These are phyloP conservation scores for Metschnikowia lachancei DNA, from an alignment of 805 yeast genomes.

Conservation along the genomic window DNA sequence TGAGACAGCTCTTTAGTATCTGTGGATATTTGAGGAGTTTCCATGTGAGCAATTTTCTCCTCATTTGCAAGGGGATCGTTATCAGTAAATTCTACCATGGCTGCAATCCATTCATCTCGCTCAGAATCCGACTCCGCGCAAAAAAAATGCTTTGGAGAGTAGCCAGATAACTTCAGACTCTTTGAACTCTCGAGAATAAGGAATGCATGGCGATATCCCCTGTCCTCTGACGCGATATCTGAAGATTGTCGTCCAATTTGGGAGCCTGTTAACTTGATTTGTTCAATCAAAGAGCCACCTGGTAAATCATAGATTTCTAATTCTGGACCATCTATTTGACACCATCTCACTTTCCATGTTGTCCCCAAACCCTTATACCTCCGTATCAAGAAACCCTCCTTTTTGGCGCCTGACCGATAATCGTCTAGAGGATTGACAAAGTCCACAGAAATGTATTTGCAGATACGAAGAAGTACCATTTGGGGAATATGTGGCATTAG, in stretches of 20 bases:
- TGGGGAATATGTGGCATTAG: conserved; percentile 57
- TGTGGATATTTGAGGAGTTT: neutral
- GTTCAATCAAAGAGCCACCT: conserved; percentile 54
- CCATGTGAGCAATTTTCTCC: neutral
- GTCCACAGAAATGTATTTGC: conserved; percentile 66
- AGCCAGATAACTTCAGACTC: conserved; percentile 28
- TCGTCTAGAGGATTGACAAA: conserved; percentile 59
- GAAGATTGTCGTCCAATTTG: conserved; percentile 54
- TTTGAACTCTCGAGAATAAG: conserved; percentile 49
- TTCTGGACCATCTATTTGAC: conserved; percentile 58
- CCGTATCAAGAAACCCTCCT: conserved; percentile 65
- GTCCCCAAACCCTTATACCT: conserved; percentile 62
- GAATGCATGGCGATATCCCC: conserved; percentile 60
- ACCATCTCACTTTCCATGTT: conserved; percentile 69
- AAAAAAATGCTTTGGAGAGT: conserved; percentile 53
- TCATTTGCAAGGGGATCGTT: conserved; percentile 13
- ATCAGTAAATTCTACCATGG: conserved; percentile 36
- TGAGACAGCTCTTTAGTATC: neutral
- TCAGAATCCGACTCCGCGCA: conserved; percentile 81
- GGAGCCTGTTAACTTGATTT: conserved; percentile 47
- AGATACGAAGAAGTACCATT: conserved; percentile 49
- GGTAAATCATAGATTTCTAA: conserved; percentile 57
- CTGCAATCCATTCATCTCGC: conserved; percentile 67
- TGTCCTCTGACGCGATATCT: conserved; percentile 42
- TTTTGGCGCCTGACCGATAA: conserved; percentile 49